Evolutionary conservation across 2,329 filamentous ascomycete genomes (phyloP), one percentile per base, ranked within the genome.

Genomic region (Onygena corvina): DNA sequence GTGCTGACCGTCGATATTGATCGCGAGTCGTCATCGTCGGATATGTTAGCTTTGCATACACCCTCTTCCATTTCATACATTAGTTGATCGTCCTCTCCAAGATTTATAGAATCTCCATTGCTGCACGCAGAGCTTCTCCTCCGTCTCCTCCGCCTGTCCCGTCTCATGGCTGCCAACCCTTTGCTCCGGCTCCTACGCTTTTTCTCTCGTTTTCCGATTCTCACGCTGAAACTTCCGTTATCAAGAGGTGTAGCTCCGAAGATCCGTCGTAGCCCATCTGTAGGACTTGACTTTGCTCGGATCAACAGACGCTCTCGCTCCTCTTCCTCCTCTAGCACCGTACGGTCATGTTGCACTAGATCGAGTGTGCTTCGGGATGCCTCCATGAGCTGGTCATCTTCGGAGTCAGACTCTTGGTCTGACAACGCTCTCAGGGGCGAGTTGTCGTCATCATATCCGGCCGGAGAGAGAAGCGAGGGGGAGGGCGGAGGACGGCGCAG

Each of bases 11-110:
- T 42, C 16, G 63, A 76, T 69, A 55, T 81, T 71, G 55, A 79
- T 69, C 58, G 82, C 69, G 71, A 84, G 48, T 82, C 81, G 44
- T 83, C 80, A 53, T 60, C 61, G 27, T 67, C 61, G 11, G 42
- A 30, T 16, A 47, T 35, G 9, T 20, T 35, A 23, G 23, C 48
- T 16, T 75, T 79, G 60, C 84, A 76, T 2, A 74, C 77, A 1
- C 87, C 86, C 61, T 88, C 83, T 65, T 95, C 89, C 83, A 90
- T 86, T 67, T 92, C 85, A 64, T 86, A 89, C 81, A 94, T 86
- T 59, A 93, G 71, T 64, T 81, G 78, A 31, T 83, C 81, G 56
- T 86, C 79, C 61, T 86, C 84, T 49, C 80, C 80, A 52, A 49
- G n/a, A 40, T 25, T 40, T 21, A 40, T 72, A 69, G 57, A 12